Conservation (phyloP, 352 stramenopile genomes). For the Phytophthora tentaculata region DNA sequence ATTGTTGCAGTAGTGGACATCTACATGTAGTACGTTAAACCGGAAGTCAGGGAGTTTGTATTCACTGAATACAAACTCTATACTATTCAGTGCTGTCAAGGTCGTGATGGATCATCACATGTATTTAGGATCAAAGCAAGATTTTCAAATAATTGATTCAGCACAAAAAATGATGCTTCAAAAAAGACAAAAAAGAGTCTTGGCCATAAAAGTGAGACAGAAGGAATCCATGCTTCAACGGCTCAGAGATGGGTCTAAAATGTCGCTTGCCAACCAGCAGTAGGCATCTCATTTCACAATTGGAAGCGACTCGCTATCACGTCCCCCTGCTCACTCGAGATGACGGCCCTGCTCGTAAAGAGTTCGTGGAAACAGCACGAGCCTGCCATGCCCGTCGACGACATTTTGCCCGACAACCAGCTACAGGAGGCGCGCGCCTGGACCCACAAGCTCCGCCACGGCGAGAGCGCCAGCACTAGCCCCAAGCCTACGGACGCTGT, state of each 20-base stretch:
- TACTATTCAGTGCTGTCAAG: too few species aligned
- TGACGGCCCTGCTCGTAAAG: conserved; percentile 31
- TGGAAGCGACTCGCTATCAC: conserved; percentile 10
- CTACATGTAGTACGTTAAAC: too few species aligned
- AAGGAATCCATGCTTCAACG: conserved; percentile 17
- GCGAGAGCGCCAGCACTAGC: conserved; percentile 13
- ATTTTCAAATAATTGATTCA: neutral
- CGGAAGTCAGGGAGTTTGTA: too few species aligned
- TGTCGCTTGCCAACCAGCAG: conserved; percentile 23
- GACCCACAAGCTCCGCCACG: conserved; percentile 36
- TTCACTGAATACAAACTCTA: too few species aligned
- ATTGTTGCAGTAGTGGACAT: too few species aligned
- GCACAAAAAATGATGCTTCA: neutral
- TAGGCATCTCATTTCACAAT: conserved; percentile 30
- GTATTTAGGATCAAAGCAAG: too few species aligned
- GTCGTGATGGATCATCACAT: too few species aligned
- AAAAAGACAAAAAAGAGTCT: neutral
- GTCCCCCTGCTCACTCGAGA: neutral
- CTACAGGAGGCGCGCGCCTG: conserved; percentile 23
- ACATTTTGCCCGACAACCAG: conserved; percentile 14
- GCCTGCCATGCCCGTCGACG: neutral
- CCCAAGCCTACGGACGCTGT: conserved; percentile 12
- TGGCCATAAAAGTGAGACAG: conserved; percentile 20
- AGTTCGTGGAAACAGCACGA: conserved; percentile 29
- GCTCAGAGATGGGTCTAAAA: conserved; percentile 1